Conservation (phyloP, 495 filamentous ascomycete genomes). For the Penicillium riverlandense region DNA sequence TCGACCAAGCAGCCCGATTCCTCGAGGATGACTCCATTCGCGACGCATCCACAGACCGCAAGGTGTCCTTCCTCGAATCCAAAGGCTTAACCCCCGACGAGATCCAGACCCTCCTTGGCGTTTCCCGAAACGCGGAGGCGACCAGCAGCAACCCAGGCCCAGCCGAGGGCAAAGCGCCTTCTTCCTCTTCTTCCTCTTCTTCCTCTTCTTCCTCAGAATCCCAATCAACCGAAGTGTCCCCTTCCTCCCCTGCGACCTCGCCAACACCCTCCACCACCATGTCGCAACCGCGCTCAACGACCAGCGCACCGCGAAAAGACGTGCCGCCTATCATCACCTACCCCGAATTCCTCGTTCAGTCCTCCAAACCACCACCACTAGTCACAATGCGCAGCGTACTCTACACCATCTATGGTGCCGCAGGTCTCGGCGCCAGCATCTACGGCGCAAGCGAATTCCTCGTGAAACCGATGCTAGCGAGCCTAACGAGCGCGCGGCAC, state of each 20-base stretch:
- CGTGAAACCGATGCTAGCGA: slow-evolving; percentile 74
- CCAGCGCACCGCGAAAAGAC: slow-evolving; percentile 26
- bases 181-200: slow-evolving; percentile 7
- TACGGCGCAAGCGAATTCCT: slow-evolving; percentile 80
- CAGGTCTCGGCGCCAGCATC: slow-evolving; percentile 58
- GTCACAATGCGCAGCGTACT: slow-evolving; percentile 69
- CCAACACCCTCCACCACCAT: slow-evolving; percentile 7
- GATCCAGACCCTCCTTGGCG: slow-evolving; percentile 58
- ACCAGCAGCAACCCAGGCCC: slow-evolving; percentile 15
- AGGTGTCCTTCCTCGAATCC: slow-evolving; percentile 67
- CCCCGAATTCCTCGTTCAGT: slow-evolving; percentile 76
- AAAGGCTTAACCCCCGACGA: slow-evolving; percentile 69
- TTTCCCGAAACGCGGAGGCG: slow-evolving; percentile 31
- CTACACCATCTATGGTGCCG: slow-evolving; percentile 70
- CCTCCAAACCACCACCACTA: slow-evolving; percentile 64
- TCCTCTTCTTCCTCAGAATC: neutral
- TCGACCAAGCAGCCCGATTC: slow-evolving; percentile 71
- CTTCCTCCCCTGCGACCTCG: slow-evolving; percentile 7
- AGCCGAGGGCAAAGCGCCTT: slow-evolving; percentile 10
- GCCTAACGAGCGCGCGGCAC: slow-evolving; percentile 69
- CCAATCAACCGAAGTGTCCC: slow-evolving; percentile 1
- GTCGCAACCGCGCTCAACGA: slow-evolving; percentile 9
- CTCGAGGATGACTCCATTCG: slow-evolving; percentile 73
- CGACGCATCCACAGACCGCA: slow-evolving; percentile 60
- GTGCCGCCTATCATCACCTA: slow-evolving; percentile 92